These are phyloP conservation scores for Omphalotus olearius DNA, from an alignment of 1,284 basidiomycete genomes.

Conservation along the genomic window DNA sequence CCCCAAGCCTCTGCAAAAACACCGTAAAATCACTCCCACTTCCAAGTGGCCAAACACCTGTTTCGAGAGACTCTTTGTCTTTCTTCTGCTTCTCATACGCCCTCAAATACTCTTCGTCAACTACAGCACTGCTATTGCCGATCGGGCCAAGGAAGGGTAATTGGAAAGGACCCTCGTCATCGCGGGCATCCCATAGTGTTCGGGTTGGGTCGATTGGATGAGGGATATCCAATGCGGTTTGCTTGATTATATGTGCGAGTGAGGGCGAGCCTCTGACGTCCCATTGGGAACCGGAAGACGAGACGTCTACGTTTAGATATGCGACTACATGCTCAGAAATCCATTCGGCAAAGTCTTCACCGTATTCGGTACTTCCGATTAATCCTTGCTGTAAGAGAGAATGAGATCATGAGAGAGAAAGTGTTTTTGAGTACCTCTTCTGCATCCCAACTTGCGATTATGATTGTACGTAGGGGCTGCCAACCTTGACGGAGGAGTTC, in stretches of 20 bases:
- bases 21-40: slow-evolving; percentile 75
- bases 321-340: slow-evolving; percentile 76
- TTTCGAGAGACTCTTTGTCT: slow-evolving; percentile 14
- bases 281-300: slow-evolving; percentile 68
- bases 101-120: slow-evolving; percentile 27
- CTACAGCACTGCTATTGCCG: slow-evolving; percentile 26
- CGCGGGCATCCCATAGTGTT: slow-evolving; percentile 64
- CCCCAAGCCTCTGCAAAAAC: slow-evolving; percentile 46
- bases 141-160: slow-evolving; percentile 2
- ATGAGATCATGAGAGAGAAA: not conserved
- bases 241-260: slow-evolving; percentile 69
- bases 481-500: slow-evolving; percentile 71
- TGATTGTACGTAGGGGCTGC: slow-evolving; percentile 84
- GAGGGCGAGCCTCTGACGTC: slow-evolving; percentile 61
- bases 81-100: slow-evolving; percentile 23
- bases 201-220: slow-evolving; percentile 55
- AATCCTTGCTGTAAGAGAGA: slow-evolving; percentile 63
- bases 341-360: slow-evolving; percentile 85
- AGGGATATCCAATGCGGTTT: slow-evolving; percentile 62
- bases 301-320: slow-evolving; percentile 82
- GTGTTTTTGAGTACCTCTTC: slow-evolving; percentile 62
- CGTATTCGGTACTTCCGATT: slow-evolving; percentile 85
- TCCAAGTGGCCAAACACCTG: slow-evolving; percentile 35
- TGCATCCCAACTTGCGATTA: slow-evolving; percentile 92
- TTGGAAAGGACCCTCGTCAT: slow-evolving; percentile 51